Percentiles rank a stretch among this genome's conserved stretches.
Evolutionary conservation across 2,329 filamentous ascomycete species (phyloP).

Genomic region (Aspergillus brunneoviolaceus): DNA sequence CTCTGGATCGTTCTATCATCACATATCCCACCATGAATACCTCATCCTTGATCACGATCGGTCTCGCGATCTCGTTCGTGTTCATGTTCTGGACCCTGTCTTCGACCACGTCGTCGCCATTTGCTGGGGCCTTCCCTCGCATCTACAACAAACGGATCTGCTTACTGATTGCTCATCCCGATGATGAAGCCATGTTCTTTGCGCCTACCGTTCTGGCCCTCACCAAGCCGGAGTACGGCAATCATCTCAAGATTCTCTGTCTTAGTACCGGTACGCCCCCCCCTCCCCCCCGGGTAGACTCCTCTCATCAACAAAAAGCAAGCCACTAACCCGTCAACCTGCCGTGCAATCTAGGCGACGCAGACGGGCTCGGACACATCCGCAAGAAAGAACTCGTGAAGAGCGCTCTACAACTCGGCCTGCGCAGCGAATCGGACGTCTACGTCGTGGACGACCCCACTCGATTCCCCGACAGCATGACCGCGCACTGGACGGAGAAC

Average conservation of each 20-base stretch:
- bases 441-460: constrained; percentile 78
- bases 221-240: constrained; percentile 73
- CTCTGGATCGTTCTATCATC: not conserved
- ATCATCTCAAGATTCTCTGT: constrained; percentile 93
- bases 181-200: constrained; percentile 99
- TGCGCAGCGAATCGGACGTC: constrained; percentile 73
- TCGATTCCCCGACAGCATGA: constrained; percentile 86
- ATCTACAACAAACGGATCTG: constrained; percentile 82
- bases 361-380: constrained; percentile 80
- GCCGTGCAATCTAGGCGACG: constrained; percentile 62
- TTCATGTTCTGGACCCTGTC: constrained; percentile 46
- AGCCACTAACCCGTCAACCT: constrained; percentile 1
- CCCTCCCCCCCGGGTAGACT: not conserved
- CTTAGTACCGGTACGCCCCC: constrained; percentile 69
- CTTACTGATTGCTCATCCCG: constrained; percentile 92
- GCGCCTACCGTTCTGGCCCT: constrained; percentile 83
- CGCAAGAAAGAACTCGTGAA: constrained; percentile 80
- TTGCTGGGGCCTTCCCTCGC: constrained; percentile 52
- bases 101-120: constrained; percentile 41
- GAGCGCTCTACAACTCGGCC: constrained; percentile 73
- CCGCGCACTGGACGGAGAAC: constrained; percentile 68
- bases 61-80: constrained; percentile 41
- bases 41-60: constrained; percentile 28
- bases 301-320: not conserved
- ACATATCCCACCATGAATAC: constrained; percentile 16